Conservation (phyloP, 1,284 basidiomycete species). For the Rhodotorula sp. region DNA sequence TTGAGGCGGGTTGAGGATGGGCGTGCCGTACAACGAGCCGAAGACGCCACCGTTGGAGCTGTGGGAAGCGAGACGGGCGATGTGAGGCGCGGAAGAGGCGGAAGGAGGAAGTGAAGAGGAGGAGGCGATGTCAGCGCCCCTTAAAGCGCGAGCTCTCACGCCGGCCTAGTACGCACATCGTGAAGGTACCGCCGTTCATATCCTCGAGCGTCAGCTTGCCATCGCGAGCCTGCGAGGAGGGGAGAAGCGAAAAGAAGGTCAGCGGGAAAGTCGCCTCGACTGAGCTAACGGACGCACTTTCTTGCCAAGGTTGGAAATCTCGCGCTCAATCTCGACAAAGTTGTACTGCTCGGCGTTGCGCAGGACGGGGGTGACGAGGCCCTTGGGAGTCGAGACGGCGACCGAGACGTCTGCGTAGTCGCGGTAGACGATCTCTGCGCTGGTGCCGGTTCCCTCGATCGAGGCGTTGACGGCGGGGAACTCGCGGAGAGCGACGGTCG, state of each 20-base stretch:
- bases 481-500: slow-evolving; percentile 80
- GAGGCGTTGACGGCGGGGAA: slow-evolving; percentile 92
- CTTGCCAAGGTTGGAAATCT: slow-evolving; percentile 83
- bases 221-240: slow-evolving; percentile 71
- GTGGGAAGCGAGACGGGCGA: background rate
- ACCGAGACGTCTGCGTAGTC: slow-evolving; percentile 94
- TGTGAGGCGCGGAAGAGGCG: background rate
- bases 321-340: slow-evolving; percentile 88
- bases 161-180: slow-evolving; percentile 65
- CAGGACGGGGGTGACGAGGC: slow-evolving; percentile 93
- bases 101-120: slow-evolving; percentile 1
- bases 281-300: slow-evolving; percentile 60
- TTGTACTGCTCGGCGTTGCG: slow-evolving; percentile 84
- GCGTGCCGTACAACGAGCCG: slow-evolving; percentile 92
- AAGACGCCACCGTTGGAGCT: slow-evolving; percentile 99
- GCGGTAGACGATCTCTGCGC: slow-evolving; percentile 90
- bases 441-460: slow-evolving; percentile 65
- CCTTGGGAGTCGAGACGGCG: slow-evolving; percentile 96
- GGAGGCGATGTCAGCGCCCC: background rate
- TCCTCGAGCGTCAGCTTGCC: slow-evolving; percentile 86
- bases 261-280: background rate
- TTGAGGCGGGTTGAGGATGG: slow-evolving; percentile 91
- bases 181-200: slow-evolving; percentile 90
- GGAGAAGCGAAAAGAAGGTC: background rate
- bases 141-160: background rate